Evolutionary conservation across 2,329 filamentous ascomycete genomes (phyloP), one percentile per base, ranked within the genome.

Genomic region (Scedosporium dehoogii): DNA sequence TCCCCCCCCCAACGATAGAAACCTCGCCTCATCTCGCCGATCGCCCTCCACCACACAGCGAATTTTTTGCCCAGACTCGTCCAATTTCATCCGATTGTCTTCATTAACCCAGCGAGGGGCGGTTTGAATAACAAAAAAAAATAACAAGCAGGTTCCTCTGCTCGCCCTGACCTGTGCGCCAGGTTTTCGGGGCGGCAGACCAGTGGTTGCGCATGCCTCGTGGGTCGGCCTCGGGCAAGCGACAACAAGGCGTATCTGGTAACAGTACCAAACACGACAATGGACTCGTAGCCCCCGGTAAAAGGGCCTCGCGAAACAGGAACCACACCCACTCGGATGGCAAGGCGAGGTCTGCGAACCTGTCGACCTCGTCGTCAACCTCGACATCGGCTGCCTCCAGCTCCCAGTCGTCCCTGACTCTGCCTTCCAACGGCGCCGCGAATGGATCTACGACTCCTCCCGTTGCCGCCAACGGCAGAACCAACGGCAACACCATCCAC

Each of bases 241-340:
- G 82, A 84, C 81, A 84, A 74, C 79, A 80, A 78, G 81, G 79
- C 77, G 79, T 80, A 73, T 76, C 76, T 68, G 87, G 80, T 68
- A 88, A 80, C 78, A 82, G 86, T 74, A 48, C 44, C 51, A 58
- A 58, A 48, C 85, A 86, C 78, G 88, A 88, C 76, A 85, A 90
- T 87, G 91, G 91, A 72, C 81, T 91, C 74, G 88, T 92, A 81
- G 87, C 87, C 71, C 72, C 75, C 64, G 72, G 70, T 59, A 77
- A 74, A 68, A 75, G 75, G 69, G 67, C 69, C 63, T 68, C 71
- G 56, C 71, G 70, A 67, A 76, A 70, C 66, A 83, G 80, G 74
- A 79, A 75, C 71, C 76, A 78, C 69, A 72, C 71, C 67, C 76
- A 76, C 65, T 69, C 76, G 70, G 75, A 80, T 70, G 70, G 69